Evolutionary conservation across 495 filamentous ascomycete species (phyloP).

Genomic region (Penicillium diatomitis): DNA sequence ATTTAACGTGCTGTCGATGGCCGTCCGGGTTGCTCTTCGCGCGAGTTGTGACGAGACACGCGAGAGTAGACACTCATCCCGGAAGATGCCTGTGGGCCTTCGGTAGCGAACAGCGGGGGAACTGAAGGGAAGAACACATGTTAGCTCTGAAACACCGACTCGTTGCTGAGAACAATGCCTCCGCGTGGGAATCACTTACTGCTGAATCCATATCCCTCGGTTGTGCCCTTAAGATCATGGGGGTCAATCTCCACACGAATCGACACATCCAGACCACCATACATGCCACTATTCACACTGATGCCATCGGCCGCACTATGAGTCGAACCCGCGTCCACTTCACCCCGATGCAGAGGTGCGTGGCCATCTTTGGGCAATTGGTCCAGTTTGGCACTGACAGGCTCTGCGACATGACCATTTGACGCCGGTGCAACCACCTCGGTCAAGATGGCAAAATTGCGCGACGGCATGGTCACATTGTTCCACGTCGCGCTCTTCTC

Average conservation of each 20-base stretch:
- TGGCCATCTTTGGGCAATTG: conserved; percentile 50
- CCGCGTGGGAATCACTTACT: conserved; percentile 23
- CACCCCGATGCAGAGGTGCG: conserved; percentile 53
- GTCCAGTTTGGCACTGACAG: conserved; percentile 13
- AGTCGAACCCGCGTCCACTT: conserved; percentile 52
- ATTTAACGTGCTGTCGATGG: conserved; percentile 17
- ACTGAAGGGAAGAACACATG: conserved; percentile 7
- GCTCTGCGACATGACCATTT: conserved; percentile 10
- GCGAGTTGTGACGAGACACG: conserved; percentile 7
- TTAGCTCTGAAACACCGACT: not conserved
- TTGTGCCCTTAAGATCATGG: conserved; percentile 50
- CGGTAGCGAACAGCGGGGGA: conserved; percentile 19
- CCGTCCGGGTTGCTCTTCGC: conserved; percentile 6
- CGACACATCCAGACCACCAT: conserved; percentile 58
- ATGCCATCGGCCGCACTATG: conserved; percentile 51
- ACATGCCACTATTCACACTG: conserved; percentile 41
- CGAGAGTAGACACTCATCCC: conserved; percentile 17
- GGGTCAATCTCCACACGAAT: conserved; percentile 65
- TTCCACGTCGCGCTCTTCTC: conserved; percentile 62
- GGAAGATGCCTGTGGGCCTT: conserved; percentile 7
- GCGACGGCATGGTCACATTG: conserved; percentile 78
- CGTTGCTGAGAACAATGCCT: not conserved
- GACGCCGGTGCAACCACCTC: conserved; percentile 40
- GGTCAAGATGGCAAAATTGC: conserved; percentile 80
- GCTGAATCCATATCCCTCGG: conserved; percentile 60